phyloP scores from a whole-genome alignment of 805 yeast species.

The Pichia cephalocereana region DNA sequence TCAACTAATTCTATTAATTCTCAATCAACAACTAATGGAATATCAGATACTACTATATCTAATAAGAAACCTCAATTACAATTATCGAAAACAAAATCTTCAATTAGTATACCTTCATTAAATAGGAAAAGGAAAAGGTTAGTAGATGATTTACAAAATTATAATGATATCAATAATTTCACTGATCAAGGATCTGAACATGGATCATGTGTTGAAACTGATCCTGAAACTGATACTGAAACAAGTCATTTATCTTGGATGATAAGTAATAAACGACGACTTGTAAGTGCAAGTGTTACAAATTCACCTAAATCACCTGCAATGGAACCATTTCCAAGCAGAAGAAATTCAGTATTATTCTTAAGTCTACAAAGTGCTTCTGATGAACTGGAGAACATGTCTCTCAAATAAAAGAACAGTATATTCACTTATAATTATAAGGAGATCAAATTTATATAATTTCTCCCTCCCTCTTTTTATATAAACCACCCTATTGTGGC shows the following conservation, averaged over 20 bases:
- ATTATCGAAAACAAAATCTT: not conserved
- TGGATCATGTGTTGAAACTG: not conserved
- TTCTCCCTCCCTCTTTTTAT: too few species aligned
- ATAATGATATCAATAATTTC: not conserved
- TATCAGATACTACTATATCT: not conserved
- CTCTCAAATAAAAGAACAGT: slow-evolving; percentile 7
- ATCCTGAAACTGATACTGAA: not conserved
- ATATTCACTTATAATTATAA: too few species aligned
- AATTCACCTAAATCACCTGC: slow-evolving; percentile 11
- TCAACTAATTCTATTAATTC: slow-evolving; percentile 3
- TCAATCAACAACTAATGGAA: slow-evolving; percentile 1
- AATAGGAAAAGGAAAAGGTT: not conserved
- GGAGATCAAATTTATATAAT: too few species aligned
- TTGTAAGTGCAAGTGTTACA: slow-evolving; percentile 9
- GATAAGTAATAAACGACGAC: slow-evolving; percentile 5
- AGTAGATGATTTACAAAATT: not conserved
- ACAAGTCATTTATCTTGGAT: not conserved
- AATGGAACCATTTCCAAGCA: slow-evolving; percentile 8
- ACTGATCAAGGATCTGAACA: not conserved
- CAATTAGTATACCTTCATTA: not conserved
- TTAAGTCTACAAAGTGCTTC: slow-evolving; percentile 20
- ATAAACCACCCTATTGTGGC: too few species aligned
- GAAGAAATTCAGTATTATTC: slow-evolving; percentile 20
- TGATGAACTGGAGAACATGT: slow-evolving; percentile 24
- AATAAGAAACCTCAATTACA: not conserved